A percentile compares a stretch with the other conserved stretches of the same genome.
Conservation (phyloP, 2,329 filamentous ascomycete genomes). For the Ophiostoma tasmaniense region DNA sequence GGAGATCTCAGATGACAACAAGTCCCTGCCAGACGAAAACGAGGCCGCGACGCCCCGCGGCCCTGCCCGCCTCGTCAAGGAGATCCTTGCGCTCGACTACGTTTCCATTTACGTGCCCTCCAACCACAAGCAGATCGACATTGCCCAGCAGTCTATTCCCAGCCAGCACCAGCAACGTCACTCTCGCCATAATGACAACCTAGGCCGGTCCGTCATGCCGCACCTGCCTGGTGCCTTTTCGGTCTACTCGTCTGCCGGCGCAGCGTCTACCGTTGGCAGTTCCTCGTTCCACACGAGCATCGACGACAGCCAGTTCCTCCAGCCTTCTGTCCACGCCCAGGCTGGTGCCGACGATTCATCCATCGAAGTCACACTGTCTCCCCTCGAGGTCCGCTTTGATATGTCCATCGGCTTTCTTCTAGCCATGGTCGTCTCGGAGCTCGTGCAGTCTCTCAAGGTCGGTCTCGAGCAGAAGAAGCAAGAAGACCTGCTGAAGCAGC, state of each 20-base stretch:
- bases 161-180: not conserved
- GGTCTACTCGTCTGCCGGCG: slow-evolving; percentile 28
- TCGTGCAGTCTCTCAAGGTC: slow-evolving; percentile 29
- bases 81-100: slow-evolving; percentile 41
- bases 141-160: slow-evolving; percentile 21
- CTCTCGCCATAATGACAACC: slow-evolving; percentile 12
- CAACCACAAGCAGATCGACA: slow-evolving; percentile 37
- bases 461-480: slow-evolving; percentile 14
- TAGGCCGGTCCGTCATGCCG: slow-evolving; percentile 36
- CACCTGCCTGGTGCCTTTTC: slow-evolving; percentile 57
- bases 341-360: slow-evolving; percentile 26
- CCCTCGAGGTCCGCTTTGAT: slow-evolving; percentile 46
- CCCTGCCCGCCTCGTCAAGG: slow-evolving; percentile 47
- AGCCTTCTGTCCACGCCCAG: not conserved
- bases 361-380: slow-evolving; percentile 45
- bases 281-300: slow-evolving; percentile 15
- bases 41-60: slow-evolving; percentile 43
- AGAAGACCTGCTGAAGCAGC: slow-evolving; percentile 23
- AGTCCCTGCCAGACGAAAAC: slow-evolving; percentile 32
- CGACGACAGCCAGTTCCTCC: slow-evolving; percentile 17
- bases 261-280: slow-evolving; percentile 9
- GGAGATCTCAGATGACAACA: slow-evolving; percentile 9
- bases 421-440: slow-evolving; percentile 41
- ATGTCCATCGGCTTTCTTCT: slow-evolving; percentile 48
- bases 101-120: slow-evolving; percentile 50